Percentiles rank a stretch among this genome's conserved stretches.
These are phyloP conservation scores for Arctium lappa DNA, from an alignment of 129 eudicot species.

Conservation along the genomic window DNA sequence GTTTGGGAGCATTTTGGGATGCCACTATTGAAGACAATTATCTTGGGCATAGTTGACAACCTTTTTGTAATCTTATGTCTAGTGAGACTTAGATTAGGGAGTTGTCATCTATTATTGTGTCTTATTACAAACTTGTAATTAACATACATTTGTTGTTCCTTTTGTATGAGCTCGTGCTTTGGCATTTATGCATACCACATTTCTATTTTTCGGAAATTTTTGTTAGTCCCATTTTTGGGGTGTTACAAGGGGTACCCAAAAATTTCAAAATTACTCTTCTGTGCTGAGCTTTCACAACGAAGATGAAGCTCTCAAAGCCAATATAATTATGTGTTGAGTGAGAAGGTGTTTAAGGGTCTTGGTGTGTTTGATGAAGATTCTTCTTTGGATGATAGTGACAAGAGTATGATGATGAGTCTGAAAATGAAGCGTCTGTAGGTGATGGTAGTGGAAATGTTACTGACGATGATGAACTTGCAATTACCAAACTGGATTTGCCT, in stretches of 20 bases:
- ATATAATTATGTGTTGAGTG: conserved; percentile 91
- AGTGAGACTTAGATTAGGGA: too few relatives aligned
- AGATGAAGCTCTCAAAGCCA: conserved; percentile 74
- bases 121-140: too few relatives aligned
- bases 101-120: too few relatives aligned
- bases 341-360: conserved; percentile 81
- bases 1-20: too few relatives aligned
- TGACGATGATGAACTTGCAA: conserved; percentile 57
- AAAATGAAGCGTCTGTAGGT: conserved; percentile 1
- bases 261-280: conserved; percentile 49
- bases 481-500: conserved; percentile 79
- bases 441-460: conserved; percentile 1
- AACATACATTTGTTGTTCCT: too few relatives aligned
- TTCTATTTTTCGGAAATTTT: too few relatives aligned
- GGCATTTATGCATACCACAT: too few relatives aligned
- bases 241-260: conserved; percentile 41
- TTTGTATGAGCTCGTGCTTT: too few relatives aligned
- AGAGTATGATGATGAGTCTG: conserved; percentile 25
- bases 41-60: too few relatives aligned
- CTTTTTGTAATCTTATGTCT: too few relatives aligned
- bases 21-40: too few relatives aligned
- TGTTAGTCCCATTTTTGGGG: too few relatives aligned
- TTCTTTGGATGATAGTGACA: conserved; percentile 39
- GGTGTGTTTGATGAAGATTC: conserved; percentile 50
- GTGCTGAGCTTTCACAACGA: conserved; percentile 30